phyloP scores from a whole-genome alignment of 2,329 filamentous ascomycete species.

The Xylaria multiplex region DNA sequence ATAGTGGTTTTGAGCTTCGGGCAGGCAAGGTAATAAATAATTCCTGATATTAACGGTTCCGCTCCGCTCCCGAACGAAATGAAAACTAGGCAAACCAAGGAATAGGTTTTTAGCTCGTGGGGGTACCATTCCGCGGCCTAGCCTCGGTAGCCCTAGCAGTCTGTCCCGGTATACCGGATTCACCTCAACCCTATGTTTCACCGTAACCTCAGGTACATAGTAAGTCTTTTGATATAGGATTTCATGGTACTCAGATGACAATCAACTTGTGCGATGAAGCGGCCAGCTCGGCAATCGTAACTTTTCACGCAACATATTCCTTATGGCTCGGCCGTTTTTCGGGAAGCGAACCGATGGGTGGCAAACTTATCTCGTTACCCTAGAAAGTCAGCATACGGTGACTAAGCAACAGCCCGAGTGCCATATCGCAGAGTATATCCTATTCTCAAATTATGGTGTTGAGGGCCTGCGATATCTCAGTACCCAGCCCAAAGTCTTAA shows the following conservation, averaged over 20 bases:
- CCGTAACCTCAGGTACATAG: background rate
- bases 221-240: slow-evolving; percentile 8
- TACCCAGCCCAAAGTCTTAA: slow-evolving; percentile 20
- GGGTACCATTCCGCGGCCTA: slow-evolving; percentile 23
- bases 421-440: slow-evolving; percentile 33
- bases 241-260: slow-evolving; percentile 1
- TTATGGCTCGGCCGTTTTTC: slow-evolving; percentile 25
- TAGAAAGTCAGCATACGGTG: slow-evolving; percentile 14
- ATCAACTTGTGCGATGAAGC: slow-evolving; percentile 14
- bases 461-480: slow-evolving; percentile 17
- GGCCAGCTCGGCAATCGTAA: slow-evolving; percentile 19
- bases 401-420: slow-evolving; percentile 26
- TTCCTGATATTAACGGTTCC: slow-evolving; percentile 11
- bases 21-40: slow-evolving; percentile 1
- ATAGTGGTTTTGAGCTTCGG: slow-evolving; percentile 8
- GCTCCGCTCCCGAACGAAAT: slow-evolving; percentile 15
- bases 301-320: background rate
- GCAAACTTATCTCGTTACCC: slow-evolving; percentile 10
- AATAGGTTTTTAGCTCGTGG: slow-evolving; percentile 23
- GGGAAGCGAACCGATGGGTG: slow-evolving; percentile 27
- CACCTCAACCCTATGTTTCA: slow-evolving; percentile 26
- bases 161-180: slow-evolving; percentile 34
- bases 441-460: slow-evolving; percentile 6
- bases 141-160: background rate
- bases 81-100: slow-evolving; percentile 17